Conservation (phyloP, 2,329 filamentous ascomycete species). For the Fusarium dlaminii region DNA sequence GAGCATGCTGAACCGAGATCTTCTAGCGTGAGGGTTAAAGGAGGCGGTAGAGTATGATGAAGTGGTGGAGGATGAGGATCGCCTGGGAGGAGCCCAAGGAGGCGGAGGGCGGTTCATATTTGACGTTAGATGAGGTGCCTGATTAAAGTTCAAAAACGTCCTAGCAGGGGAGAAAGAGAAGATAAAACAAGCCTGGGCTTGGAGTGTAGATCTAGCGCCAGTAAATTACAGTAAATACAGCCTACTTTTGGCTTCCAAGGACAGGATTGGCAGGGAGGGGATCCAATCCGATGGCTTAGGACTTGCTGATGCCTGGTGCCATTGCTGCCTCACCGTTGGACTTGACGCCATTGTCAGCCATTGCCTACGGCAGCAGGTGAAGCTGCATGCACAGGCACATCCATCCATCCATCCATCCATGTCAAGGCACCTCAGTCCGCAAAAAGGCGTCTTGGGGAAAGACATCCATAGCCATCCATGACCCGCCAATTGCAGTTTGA, state of each 20-base stretch:
- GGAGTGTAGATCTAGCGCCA: background rate
- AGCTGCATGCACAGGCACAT: background rate
- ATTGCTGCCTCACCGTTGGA: background rate
- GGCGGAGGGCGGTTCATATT: background rate
- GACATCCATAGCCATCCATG: background rate
- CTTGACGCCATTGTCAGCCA: background rate
- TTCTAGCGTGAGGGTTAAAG: background rate
- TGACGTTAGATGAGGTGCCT: background rate
- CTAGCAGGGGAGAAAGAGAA: background rate
- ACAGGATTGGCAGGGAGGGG: background rate
- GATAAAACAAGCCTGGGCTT: background rate
- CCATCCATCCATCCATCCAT: background rate
- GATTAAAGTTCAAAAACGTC: background rate
- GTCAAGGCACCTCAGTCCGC: background rate
- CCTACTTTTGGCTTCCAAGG: background rate
- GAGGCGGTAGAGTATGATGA: background rate
- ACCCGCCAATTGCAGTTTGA: background rate
- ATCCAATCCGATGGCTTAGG: background rate
- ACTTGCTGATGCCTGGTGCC: constrained; percentile 9
- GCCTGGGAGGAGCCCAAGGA: background rate
- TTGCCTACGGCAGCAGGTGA: background rate
- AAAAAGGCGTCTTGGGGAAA: background rate
- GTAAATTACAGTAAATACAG: background rate
- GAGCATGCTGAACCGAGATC: constrained; percentile 17
- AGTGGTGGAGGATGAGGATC: background rate